These are phyloP conservation scores for Penicillium paxilli DNA, from an alignment of 495 filamentous ascomycete species.

Conservation along the genomic window DNA sequence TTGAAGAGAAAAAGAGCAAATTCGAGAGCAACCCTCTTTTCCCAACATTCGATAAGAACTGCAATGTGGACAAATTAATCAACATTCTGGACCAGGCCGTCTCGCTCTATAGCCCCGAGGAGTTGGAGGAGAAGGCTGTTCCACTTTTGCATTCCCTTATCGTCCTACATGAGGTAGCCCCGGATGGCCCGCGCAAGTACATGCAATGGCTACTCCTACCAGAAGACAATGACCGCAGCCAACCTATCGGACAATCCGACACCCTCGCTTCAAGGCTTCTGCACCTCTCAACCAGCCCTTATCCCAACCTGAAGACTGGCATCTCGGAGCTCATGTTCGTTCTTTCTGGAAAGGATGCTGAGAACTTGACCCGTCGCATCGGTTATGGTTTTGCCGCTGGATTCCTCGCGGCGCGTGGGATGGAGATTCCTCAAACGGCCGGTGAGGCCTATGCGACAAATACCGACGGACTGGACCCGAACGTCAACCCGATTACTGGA, in stretches of 20 bases:
- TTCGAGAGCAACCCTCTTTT: constrained; percentile 57
- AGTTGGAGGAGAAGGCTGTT: constrained; percentile 66
- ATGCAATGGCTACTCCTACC: constrained; percentile 75
- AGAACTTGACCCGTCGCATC: constrained; percentile 74
- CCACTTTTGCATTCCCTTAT: constrained; percentile 74
- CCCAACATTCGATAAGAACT: constrained; percentile 60
- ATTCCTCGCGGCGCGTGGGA: constrained; percentile 77
- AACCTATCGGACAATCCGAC: constrained; percentile 73
- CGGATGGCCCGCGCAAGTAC: constrained; percentile 55
- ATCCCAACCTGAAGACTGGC: constrained; percentile 69
- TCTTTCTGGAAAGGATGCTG: constrained; percentile 72
- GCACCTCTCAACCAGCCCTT: constrained; percentile 73
- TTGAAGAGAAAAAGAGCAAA: constrained; percentile 51
- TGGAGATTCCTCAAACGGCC: constrained; percentile 69
- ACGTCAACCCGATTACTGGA: constrained; percentile 86
- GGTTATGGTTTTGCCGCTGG: constrained; percentile 93
- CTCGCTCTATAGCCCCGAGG: constrained; percentile 55
- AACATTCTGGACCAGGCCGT: constrained; percentile 71
- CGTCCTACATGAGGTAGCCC: constrained; percentile 71
- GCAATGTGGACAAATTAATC: constrained; percentile 68
- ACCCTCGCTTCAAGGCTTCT: constrained; percentile 77
- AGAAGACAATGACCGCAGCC: constrained; percentile 71
- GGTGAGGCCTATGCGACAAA: constrained; percentile 56
- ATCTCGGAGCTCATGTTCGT: constrained; percentile 84
- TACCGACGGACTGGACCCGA: constrained; percentile 31